Percentiles rank a stretch among this genome's conserved stretches.
These are phyloP conservation scores for Fomitopsis pinicola DNA, from an alignment of 1,284 basidiomycete species.

Conservation along the genomic window DNA sequence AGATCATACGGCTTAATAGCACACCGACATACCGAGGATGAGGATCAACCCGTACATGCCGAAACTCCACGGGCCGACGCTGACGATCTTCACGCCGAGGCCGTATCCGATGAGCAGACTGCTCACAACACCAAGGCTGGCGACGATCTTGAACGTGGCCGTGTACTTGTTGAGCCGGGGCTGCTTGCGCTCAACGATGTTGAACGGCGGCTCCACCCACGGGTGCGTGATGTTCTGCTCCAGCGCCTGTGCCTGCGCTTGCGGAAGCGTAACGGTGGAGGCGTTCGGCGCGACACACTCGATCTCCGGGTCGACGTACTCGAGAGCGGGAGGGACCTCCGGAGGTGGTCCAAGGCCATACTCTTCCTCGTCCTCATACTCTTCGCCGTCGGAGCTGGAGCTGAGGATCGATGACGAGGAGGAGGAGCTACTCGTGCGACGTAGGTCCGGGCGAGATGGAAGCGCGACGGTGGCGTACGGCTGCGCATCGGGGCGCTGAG, in stretches of 20 bases:
- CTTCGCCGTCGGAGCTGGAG: neutral
- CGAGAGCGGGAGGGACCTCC: slow-evolving; percentile 9
- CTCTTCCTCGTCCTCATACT: slow-evolving; percentile 4
- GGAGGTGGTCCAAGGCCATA: slow-evolving; percentile 4
- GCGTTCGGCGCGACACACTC: slow-evolving; percentile 8
- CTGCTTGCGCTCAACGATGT: slow-evolving; percentile 9
- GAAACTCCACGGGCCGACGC: slow-evolving; percentile 8
- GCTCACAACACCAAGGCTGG: slow-evolving; percentile 6
- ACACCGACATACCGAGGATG: slow-evolving; percentile 4
- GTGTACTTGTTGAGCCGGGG: slow-evolving; percentile 3
- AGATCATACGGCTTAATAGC: neutral
- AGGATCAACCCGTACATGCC: slow-evolving; percentile 13
- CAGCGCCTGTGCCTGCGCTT: slow-evolving; percentile 6
- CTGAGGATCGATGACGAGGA: neutral
- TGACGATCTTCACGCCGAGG: slow-evolving; percentile 7
- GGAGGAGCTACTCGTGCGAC: neutral
- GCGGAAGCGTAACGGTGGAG: slow-evolving; percentile 6
- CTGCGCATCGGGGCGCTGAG: neutral
- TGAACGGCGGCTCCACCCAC: slow-evolving; percentile 13
- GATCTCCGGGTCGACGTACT: slow-evolving; percentile 14
- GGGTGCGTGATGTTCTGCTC: slow-evolving; percentile 8
- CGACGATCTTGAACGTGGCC: slow-evolving; percentile 8
- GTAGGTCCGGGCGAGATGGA: neutral
- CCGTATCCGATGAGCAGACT: slow-evolving; percentile 11
- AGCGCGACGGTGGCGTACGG: neutral